Evolutionary conservation across 1,139 yeast species (phyloP).

Genomic region (Citeromyces siamensis): DNA sequence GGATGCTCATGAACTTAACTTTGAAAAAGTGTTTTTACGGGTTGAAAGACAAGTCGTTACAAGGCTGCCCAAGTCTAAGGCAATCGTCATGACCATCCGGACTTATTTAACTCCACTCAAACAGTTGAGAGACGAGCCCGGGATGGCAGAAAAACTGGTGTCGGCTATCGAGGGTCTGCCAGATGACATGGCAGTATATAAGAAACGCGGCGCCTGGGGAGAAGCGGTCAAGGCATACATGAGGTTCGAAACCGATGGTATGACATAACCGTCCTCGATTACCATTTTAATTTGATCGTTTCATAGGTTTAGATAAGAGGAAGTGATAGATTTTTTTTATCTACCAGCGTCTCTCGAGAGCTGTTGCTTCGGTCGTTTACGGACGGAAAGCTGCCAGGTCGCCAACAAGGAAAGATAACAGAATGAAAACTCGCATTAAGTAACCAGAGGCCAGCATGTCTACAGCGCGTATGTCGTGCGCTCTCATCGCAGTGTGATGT

Average conservation of each 20-base stretch:
- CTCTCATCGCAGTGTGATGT: not conserved
- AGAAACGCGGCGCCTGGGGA: slow-evolving; percentile 17
- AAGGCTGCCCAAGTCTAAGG: slow-evolving; percentile 40
- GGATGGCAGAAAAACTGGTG: slow-evolving; percentile 30
- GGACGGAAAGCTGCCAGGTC: too few species aligned
- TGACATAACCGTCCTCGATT: too few species aligned
- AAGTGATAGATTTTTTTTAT: too few species aligned
- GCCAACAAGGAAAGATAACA: too few species aligned
- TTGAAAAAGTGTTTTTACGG: slow-evolving; percentile 41
- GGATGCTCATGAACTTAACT: slow-evolving; percentile 34
- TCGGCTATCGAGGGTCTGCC: slow-evolving; percentile 27
- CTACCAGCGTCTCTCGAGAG: too few species aligned
- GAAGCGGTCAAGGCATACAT: slow-evolving; percentile 13
- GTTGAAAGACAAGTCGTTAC: slow-evolving; percentile 53
- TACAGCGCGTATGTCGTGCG: not conserved
- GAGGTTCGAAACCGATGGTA: slow-evolving; percentile 2
- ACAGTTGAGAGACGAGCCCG: slow-evolving; percentile 34
- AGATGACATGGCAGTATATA: slow-evolving; percentile 14
- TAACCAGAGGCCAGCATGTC: not conserved
- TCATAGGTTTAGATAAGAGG: too few species aligned
- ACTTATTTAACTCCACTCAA: slow-evolving; percentile 57
- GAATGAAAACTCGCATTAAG: too few species aligned
- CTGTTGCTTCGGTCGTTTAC: too few species aligned
- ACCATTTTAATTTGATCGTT: too few species aligned
- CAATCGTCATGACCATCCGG: slow-evolving; percentile 45